Conservation (phyloP, 1,139 yeast genomes). For the Debaryomycetaceae sp. region DNA sequence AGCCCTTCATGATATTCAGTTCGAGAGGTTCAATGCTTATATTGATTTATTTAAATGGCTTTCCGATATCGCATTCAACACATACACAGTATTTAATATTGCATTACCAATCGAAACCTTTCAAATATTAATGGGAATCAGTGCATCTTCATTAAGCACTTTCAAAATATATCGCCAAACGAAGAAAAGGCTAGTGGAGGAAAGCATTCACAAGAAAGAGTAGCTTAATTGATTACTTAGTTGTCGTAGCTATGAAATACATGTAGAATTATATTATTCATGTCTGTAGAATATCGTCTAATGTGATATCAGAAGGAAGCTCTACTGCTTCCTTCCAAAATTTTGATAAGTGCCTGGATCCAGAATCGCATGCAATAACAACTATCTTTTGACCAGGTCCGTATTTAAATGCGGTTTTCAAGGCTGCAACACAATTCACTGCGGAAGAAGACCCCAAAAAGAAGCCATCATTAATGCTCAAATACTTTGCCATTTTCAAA, state of each 20-base stretch:
- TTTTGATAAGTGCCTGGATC: constrained; percentile 83
- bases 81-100: constrained; percentile 42
- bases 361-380: constrained; percentile 91
- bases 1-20: constrained; percentile 31
- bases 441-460: constrained; percentile 93
- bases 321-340: constrained; percentile 76
- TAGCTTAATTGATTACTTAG: neutral
- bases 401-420: constrained; percentile 53
- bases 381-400: constrained; percentile 73
- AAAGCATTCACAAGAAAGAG: constrained; percentile 4
- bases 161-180: constrained; percentile 42
- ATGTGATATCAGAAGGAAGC: constrained; percentile 22
- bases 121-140: constrained; percentile 50
- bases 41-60: constrained; percentile 41
- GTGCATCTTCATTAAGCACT: constrained; percentile 39
- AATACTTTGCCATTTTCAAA: constrained; percentile 77
- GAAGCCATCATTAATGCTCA: constrained; percentile 80
- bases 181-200: constrained; percentile 23
- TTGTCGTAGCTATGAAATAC: constrained; percentile 1
- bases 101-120: constrained; percentile 42
- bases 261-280: constrained; percentile 1
- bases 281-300: constrained; percentile 26
- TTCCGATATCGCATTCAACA: constrained; percentile 41
- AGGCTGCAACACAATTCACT: constrained; percentile 89
- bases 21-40: constrained; percentile 37